Evolutionary conservation across 176 grass and related monocot genomes (phyloP), one percentile per base, ranked within the genome.

Genomic region (Eragrostis curvula): DNA sequence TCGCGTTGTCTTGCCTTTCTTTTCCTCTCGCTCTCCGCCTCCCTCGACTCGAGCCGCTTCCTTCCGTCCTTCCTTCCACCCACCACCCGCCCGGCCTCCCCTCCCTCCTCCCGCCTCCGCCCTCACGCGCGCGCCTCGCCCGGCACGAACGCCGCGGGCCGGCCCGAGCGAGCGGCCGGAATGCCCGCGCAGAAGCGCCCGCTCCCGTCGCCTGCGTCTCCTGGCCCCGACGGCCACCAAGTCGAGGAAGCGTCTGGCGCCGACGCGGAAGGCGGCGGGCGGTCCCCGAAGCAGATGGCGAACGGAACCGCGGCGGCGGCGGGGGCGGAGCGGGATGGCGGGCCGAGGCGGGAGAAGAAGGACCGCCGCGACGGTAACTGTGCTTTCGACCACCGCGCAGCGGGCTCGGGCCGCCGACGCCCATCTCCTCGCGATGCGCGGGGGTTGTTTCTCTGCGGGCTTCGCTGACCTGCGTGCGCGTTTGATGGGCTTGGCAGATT

Each of bases 171-270:
- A 25, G 55, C 18, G 65, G 48, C 67, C 67, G 73, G 76, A 93
- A 93, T 93, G 91, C 77, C 91, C 60, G 88, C 85, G 66, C 91
- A 93, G 66, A 93, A 90, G 88, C 91, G 81, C 45, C 85, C 88
- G 72, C 81, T 69, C 63, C 68, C 83, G 59, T 40, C 78, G 51
- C 51, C 73, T 41, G 40, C 87, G 32, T 72, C 64, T 36, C 46
- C 58, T 3, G 89, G 62, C 60, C 6, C 20, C 12, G 87, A 78
- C 77, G 70, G 9, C 57, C 16, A 7, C 57, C 16, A 78, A 63
- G 79, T 87, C 49, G 70, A 59, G 20, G 87, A 64, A 42, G 64
- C 68, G 64, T 29, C 56, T 27, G 80, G 71, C 36, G 85, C 81
- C 48, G 77, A 8, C 57, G 50, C 41, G 0, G 69, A 15, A 12